Evolutionary conservation across 768 basidiomycete species (phyloP).

Genomic region (Pleurotus citrinopileatus): DNA sequence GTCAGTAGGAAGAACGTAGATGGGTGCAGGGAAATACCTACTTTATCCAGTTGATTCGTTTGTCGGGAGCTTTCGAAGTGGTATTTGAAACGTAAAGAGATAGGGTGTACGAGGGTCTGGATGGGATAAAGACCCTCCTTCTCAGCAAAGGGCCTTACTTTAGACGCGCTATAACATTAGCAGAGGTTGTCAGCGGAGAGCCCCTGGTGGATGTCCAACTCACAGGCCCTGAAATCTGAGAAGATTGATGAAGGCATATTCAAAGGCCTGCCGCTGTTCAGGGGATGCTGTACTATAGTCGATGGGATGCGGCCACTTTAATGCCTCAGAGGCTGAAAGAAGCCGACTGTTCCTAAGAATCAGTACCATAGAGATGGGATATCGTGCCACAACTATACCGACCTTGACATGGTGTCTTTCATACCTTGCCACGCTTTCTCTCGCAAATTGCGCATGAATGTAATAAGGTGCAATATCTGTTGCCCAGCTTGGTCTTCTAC

Average conservation of each 20-base stretch:
- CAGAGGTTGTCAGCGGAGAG: conserved; percentile 1
- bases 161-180: conserved; percentile 43
- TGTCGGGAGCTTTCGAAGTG: conserved; percentile 87
- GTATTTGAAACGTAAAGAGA: conserved; percentile 87
- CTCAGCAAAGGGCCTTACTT: conserved; percentile 35
- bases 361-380: neutral
- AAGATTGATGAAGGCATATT: conserved; percentile 73
- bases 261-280: conserved; percentile 63
- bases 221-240: conserved; percentile 78
- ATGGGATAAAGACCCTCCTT: conserved; percentile 76
- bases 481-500: conserved; percentile 46
- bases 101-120: conserved; percentile 79
- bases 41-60: conserved; percentile 94
- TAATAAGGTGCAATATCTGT: conserved; percentile 55
- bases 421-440: conserved; percentile 78
- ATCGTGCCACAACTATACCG: neutral
- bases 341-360: conserved; percentile 49
- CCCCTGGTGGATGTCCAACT: conserved; percentile 24
- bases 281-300: conserved; percentile 53
- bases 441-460: conserved; percentile 59
- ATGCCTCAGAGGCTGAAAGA: conserved; percentile 58
- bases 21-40: conserved; percentile 19
- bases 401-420: conserved; percentile 56
- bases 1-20: neutral
- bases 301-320: conserved; percentile 84